Percentiles rank a stretch among this genome's conserved stretches.
Evolutionary conservation across 208 protist species (phyloP).

Genomic region (Wallacemonas sp.): DNA sequence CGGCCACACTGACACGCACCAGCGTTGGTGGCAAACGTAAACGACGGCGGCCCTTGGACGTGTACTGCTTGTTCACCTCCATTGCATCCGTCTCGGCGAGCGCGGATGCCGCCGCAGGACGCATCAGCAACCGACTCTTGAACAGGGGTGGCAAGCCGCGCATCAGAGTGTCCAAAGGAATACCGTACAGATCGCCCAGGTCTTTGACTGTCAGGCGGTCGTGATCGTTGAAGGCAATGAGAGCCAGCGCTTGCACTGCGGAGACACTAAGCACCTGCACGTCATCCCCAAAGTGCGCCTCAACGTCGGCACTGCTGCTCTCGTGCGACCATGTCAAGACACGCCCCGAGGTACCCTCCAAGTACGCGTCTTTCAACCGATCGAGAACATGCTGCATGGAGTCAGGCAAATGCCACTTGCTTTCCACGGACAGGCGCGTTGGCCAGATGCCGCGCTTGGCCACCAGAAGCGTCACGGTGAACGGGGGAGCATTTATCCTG

Average conservation of each 20-base stretch:
- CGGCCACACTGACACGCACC: constrained; percentile 34
- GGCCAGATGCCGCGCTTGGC: constrained; percentile 88
- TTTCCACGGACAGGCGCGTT: constrained; percentile 32
- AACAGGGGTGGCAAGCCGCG: constrained; percentile 45
- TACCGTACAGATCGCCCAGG: constrained; percentile 4
- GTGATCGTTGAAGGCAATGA: constrained; percentile 75
- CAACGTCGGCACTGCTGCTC: constrained; percentile 67
- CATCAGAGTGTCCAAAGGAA: constrained; percentile 45
- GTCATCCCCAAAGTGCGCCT: constrained; percentile 51
- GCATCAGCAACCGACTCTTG: constrained; percentile 42
- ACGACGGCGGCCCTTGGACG: constrained; percentile 42
- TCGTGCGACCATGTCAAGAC: constrained; percentile 85
- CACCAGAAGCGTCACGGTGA: constrained; percentile 59
- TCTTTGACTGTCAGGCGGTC: constrained; percentile 21
- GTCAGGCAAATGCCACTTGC: constrained; percentile 27
- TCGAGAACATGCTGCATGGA: constrained; percentile 52
- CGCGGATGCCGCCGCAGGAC: neutral
- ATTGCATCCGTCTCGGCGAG: constrained; percentile 43
- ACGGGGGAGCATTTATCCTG: constrained; percentile 28
- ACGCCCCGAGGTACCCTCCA: constrained; percentile 55
- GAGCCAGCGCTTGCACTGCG: constrained; percentile 66
- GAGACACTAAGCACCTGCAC: constrained; percentile 52
- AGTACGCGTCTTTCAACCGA: constrained; percentile 56
- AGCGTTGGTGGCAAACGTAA: constrained; percentile 53
- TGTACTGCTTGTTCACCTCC: constrained; percentile 66